These are phyloP conservation scores for Torrubiella hemipterigena DNA, from an alignment of 2,329 filamentous ascomycete species.

Conservation along the genomic window DNA sequence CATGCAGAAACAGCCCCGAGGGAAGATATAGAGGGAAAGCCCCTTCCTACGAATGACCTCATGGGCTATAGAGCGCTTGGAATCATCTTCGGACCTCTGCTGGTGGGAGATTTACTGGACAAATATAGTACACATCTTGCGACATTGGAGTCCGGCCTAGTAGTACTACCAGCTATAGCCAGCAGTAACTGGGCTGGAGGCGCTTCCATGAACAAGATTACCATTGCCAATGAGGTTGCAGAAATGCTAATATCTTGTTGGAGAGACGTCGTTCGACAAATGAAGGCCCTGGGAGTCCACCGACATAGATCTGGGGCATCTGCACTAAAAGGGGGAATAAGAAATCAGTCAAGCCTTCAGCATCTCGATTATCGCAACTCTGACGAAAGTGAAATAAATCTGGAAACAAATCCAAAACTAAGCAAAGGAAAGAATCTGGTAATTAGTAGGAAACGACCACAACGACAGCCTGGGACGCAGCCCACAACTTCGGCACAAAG, in stretches of 20 bases:
- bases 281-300: constrained; percentile 32
- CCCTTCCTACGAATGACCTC: constrained; percentile 42
- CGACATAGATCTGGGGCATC: constrained; percentile 11
- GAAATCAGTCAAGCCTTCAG: constrained; percentile 22
- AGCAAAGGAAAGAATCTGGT: too few relatives aligned
- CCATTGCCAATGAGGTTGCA: constrained; percentile 44
- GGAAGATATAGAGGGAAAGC: constrained; percentile 37
- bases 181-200: too few relatives aligned
- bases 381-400: too few relatives aligned
- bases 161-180: constrained; percentile 4
- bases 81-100: constrained; percentile 52
- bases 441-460: too few relatives aligned
- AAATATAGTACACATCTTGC: constrained; percentile 36
- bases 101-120: constrained; percentile 45
- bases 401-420: too few relatives aligned
- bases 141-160: constrained; percentile 25
- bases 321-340: constrained; percentile 6
- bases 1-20: constrained; percentile 40
- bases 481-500: too few relatives aligned
- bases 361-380: constrained; percentile 21
- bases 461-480: too few relatives aligned
- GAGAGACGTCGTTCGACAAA: constrained; percentile 50
- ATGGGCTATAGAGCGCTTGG: constrained; percentile 55
- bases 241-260: constrained; percentile 57
- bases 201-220: constrained; percentile 41